A percentile compares a stretch with the other conserved stretches of the same genome.
phyloP scores from a whole-genome alignment of 2,329 filamentous ascomycete genomes.

The Xylaria sp. region DNA sequence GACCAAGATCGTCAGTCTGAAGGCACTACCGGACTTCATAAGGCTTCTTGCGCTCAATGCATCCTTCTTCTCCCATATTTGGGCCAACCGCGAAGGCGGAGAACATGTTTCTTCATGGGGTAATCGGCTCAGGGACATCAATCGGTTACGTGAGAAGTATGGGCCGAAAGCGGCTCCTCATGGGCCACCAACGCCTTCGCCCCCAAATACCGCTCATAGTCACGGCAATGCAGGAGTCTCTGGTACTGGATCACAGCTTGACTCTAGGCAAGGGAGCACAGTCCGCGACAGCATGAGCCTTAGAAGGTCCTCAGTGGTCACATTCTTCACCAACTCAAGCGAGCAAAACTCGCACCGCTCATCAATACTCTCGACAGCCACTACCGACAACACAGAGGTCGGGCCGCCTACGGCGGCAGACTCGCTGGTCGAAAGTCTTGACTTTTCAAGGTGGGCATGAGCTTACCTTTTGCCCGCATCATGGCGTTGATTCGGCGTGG shows the following conservation, averaged over 20 bases:
- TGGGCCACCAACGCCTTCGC: constrained; percentile 43
- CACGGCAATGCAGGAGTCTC: constrained; percentile 47
- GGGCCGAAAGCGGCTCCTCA: constrained; percentile 53
- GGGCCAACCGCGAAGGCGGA: constrained; percentile 78
- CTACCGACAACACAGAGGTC: constrained; percentile 65
- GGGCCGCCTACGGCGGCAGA: constrained; percentile 50
- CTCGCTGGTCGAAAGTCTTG: constrained; percentile 57
- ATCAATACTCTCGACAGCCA: constrained; percentile 64
- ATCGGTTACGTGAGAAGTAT: constrained; percentile 78
- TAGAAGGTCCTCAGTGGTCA: constrained; percentile 68
- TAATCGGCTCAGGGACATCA: constrained; percentile 85
- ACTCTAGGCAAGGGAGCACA: constrained; percentile 58
- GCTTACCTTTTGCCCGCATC: background rate
- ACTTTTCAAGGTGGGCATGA: constrained; percentile 62
- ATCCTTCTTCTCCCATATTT: constrained; percentile 92
- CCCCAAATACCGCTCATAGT: constrained; percentile 49
- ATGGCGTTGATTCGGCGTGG: background rate
- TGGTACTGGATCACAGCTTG: constrained; percentile 47
- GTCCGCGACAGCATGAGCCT: constrained; percentile 69
- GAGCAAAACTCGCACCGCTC: constrained; percentile 68
- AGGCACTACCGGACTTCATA: constrained; percentile 84
- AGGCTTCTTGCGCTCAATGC: constrained; percentile 91
- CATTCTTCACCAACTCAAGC: constrained; percentile 68
- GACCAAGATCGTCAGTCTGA: constrained; percentile 86
- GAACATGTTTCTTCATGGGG: constrained; percentile 93